Conservation (phyloP, 352 stramenopile genomes). For the Globisporangium alternatum region DNA sequence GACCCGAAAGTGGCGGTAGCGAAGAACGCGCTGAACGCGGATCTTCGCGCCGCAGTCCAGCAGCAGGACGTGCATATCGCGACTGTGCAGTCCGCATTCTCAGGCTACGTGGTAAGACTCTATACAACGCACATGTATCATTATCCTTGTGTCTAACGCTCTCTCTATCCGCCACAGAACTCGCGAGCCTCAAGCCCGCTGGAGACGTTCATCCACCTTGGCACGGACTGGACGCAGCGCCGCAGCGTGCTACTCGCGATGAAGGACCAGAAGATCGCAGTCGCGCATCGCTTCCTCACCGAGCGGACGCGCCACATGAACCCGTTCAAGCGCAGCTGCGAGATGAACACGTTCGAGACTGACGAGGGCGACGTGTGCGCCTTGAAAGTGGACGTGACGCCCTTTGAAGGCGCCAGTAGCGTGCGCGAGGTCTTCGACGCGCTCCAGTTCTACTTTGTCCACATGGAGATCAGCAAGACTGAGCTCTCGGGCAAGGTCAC, state of each 20-base stretch:
- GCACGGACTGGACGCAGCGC: conserved; percentile 25
- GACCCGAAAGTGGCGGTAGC: not conserved
- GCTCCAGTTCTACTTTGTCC: conserved; percentile 36
- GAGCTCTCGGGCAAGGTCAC: conserved; percentile 19
- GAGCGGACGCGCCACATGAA: conserved; percentile 28
- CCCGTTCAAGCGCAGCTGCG: conserved; percentile 24
- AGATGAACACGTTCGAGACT: conserved; percentile 42
- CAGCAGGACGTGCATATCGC: conserved; percentile 8
- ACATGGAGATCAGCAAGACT: conserved; percentile 57
- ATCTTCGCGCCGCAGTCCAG: conserved; percentile 2
- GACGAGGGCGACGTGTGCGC: conserved; percentile 36
- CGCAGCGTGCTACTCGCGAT: conserved; percentile 26
- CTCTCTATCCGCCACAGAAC: not conserved
- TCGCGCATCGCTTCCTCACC: conserved; percentile 29
- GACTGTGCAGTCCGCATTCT: not conserved
- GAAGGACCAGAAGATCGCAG: conserved; percentile 27
- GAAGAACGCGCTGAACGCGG: not conserved
- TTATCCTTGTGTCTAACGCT: not conserved
- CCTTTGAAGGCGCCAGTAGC: conserved; percentile 26
- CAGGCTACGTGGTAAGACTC: conserved; percentile 7
- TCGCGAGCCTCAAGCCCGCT: conserved; percentile 10
- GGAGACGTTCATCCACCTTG: conserved; percentile 7
- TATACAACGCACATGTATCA: too few species aligned
- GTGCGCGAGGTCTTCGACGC: conserved; percentile 40
- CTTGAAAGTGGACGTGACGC: conserved; percentile 39